phyloP scores from a whole-genome alignment of 306 rosid genomes.

The Bauhinia variegata region DNA sequence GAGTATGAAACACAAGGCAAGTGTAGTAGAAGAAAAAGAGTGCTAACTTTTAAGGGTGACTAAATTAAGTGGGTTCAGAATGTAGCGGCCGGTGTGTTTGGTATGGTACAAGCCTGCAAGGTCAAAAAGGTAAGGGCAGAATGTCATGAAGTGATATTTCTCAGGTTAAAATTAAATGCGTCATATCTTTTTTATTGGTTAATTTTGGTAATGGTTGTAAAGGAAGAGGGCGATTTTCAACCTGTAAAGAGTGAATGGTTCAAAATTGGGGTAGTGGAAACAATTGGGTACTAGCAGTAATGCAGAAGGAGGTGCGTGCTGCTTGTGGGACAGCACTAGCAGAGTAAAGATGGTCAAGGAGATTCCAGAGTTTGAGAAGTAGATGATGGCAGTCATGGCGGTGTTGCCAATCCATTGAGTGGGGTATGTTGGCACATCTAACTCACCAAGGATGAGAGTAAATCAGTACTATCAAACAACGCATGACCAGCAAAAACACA shows the following conservation, averaged over 20 bases:
- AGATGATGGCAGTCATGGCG: too few species aligned
- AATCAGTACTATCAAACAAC: too few species aligned
- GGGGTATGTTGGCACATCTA: too few species aligned
- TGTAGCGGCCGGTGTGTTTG: too few species aligned
- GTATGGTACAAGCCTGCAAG: too few species aligned
- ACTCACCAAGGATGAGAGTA: neutral
- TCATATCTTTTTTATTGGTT: too few species aligned
- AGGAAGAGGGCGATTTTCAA: neutral
- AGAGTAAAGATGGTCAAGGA: neutral
- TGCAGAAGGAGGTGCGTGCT: too few species aligned
- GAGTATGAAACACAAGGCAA: constrained; percentile 2
- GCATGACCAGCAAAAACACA: neutral
- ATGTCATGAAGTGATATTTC: neutral
- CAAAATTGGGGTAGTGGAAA: neutral
- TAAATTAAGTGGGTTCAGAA: too few species aligned
- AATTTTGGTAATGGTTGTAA: neutral
- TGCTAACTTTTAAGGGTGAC: neutral
- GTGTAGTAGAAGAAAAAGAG: neutral
- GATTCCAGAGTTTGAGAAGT: neutral
- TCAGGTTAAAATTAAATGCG: neutral
- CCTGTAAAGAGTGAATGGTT: neutral
- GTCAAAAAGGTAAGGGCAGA: neutral
- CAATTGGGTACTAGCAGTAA: neutral
- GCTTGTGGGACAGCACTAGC: neutral
- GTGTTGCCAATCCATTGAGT: too few species aligned